A percentile compares a stretch with the other conserved stretches of the same genome.
phyloP scores from a whole-genome alignment of 768 basidiomycete genomes.

The Coprinopsis cinerea region DNA sequence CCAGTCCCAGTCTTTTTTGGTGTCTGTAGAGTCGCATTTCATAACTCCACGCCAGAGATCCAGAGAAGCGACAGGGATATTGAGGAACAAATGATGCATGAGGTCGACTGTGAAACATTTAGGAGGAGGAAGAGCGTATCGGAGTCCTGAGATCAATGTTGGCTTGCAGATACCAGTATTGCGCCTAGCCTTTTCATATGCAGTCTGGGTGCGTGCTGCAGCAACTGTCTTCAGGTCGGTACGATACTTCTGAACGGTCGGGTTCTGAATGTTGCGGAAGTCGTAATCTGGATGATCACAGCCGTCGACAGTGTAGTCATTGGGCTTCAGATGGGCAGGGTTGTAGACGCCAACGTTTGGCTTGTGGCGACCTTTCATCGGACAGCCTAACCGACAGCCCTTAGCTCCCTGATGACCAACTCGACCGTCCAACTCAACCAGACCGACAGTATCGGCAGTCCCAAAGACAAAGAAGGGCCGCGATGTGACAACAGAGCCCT shows the following conservation, averaged over 20 bases:
- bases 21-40: background rate
- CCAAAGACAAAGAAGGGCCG: conserved; percentile 19
- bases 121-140: conserved; percentile 18
- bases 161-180: conserved; percentile 31
- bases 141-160: conserved; percentile 30
- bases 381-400: conserved; percentile 10
- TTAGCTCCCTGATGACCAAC: conserved; percentile 25
- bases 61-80: conserved; percentile 5
- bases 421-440: conserved; percentile 25
- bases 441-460: conserved; percentile 30
- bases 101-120: conserved; percentile 13
- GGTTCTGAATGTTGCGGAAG: conserved; percentile 1
- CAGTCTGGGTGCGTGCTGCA: conserved; percentile 11
- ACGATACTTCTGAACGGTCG: background rate
- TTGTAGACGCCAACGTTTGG: conserved; percentile 23
- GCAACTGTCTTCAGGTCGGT: background rate
- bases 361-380: background rate
- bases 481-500: conserved; percentile 13
- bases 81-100: conserved; percentile 7
- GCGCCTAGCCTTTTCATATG: conserved; percentile 16
- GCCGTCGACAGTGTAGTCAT: conserved; percentile 11
- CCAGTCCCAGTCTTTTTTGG: conserved; percentile 11
- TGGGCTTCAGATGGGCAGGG: conserved; percentile 17
- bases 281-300: conserved; percentile 11
- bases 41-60: conserved; percentile 11